A percentile compares a stretch with the other conserved stretches of the same genome.
phyloP scores from a whole-genome alignment of 2,329 filamentous ascomycete species.

The Talaromyces sp. region DNA sequence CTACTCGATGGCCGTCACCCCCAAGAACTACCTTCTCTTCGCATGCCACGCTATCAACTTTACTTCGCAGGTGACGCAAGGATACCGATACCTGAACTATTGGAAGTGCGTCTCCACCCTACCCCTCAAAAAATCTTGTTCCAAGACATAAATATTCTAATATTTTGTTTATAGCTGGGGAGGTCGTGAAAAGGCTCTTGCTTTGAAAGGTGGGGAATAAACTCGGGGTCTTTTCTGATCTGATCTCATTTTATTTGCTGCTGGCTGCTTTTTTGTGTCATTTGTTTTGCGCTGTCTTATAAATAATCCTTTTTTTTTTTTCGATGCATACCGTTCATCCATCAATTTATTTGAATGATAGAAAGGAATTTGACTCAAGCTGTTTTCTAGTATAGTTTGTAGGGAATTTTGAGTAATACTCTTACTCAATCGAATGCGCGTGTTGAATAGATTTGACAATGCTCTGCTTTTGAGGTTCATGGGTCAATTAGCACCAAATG shows the following conservation, averaged over 20 bases:
- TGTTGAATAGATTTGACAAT: too few relatives aligned
- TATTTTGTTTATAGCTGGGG: conserved; percentile 28
- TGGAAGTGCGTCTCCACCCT: conserved; percentile 42
- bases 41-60: conserved; percentile 64
- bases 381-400: not conserved
- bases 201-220: conserved; percentile 17
- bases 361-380: not conserved
- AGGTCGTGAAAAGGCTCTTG: conserved; percentile 36
- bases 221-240: not conserved
- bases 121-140: not conserved
- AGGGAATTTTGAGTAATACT: not conserved
- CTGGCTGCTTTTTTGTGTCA: not conserved
- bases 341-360: not conserved
- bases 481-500: too few relatives aligned
- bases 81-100: conserved; percentile 58
- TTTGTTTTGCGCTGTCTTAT: not conserved
- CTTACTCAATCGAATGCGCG: too few relatives aligned
- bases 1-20: conserved; percentile 58
- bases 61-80: conserved; percentile 55
- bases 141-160: not conserved
- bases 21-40: conserved; percentile 63
- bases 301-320: not conserved
- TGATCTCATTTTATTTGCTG: not conserved
- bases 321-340: not conserved
- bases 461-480: too few relatives aligned